Evolutionary conservation across 2,329 filamentous ascomycete species (phyloP).

Genomic region (Ophiostoma sp.): DNA sequence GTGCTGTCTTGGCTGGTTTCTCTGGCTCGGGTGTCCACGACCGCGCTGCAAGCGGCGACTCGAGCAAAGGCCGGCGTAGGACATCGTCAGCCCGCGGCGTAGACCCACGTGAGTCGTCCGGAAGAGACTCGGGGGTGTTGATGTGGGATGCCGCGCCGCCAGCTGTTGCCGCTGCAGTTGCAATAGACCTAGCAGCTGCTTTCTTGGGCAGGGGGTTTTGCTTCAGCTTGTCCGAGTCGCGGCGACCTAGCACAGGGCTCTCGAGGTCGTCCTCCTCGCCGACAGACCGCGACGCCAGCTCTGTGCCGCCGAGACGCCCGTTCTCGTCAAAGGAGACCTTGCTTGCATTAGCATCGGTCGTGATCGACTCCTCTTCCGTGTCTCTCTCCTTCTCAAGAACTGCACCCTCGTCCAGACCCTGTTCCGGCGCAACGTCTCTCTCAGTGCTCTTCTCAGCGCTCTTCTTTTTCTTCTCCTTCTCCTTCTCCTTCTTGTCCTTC

Average conservation of each 20-base stretch:
- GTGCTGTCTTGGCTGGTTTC: conserved; percentile 13
- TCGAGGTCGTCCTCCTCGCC: conserved; percentile 28
- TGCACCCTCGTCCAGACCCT: conserved; percentile 8
- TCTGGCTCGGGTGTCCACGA: conserved; percentile 23
- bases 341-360: conserved; percentile 26
- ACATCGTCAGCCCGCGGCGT: conserved; percentile 19
- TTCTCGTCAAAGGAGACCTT: conserved; percentile 28
- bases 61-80: conserved; percentile 22
- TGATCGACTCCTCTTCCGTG: conserved; percentile 21
- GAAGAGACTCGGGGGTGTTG: conserved; percentile 19
- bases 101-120: conserved; percentile 18
- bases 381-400: conserved; percentile 14
- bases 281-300: conserved; percentile 18
- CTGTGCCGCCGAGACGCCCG: conserved; percentile 25
- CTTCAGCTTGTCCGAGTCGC: conserved; percentile 31
- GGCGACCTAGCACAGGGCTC: conserved; percentile 33
- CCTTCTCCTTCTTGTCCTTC: neutral
- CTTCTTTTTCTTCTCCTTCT: conserved; percentile 5
- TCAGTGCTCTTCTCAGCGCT: neutral
- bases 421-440: neutral
- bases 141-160: neutral
- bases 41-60: conserved; percentile 20
- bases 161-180: neutral
- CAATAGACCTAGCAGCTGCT: conserved; percentile 18
- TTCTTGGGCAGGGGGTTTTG: conserved; percentile 24